Evolutionary conservation across 228 moss, liverwort and hornwort species (phyloP), one percentile per base, ranked within the genome.

Genomic region (Sphagnum fallax): DNA sequence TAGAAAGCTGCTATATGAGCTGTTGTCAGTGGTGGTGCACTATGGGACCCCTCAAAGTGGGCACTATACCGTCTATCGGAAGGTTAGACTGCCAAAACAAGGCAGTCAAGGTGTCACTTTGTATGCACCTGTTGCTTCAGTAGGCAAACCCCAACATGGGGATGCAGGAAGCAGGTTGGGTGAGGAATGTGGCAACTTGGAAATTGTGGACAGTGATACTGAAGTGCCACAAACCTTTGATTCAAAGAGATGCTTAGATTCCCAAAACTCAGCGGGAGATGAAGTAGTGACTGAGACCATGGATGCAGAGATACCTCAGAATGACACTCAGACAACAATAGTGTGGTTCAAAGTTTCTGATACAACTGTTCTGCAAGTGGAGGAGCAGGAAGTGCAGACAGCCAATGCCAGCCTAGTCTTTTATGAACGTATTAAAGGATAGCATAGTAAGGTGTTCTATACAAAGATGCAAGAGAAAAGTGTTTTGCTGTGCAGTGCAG

Each of bases 331-430:
- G 16, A 66, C 32, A 32, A 32, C 32, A 32, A 32, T 66, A 52
- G 69, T 86, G 61, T 95, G 95, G 95, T 95, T 95, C 70, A 92
- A 82, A 82, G 86, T 95, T 47, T 95, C 95, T 10, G 95, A 95
- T 53, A 81, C 87, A 49, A 74, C 74, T 63, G 95, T 95, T 55
- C 76, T 78, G 73, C 80, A 84, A 68, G 95, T 91, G 64, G 77
- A 85, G 69, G 92, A 92, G 75, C 72, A 75, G 71, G 91, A 95
- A 84, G 95, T 95, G 55, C 77, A 74, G 11, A 61, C 68, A 79
- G 91, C 91, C 61, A 80, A 82, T 75, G 95, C 92, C 65, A 92
- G 80, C 74, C 77, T 92, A 66, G 76, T 95, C 51, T 89, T 95
- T 67, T 95, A 95, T 75, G 95, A 92, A 72, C 87, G 88, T 4